These are phyloP conservation scores for Podospora australis DNA, from an alignment of 495 filamentous ascomycete species.

Conservation along the genomic window DNA sequence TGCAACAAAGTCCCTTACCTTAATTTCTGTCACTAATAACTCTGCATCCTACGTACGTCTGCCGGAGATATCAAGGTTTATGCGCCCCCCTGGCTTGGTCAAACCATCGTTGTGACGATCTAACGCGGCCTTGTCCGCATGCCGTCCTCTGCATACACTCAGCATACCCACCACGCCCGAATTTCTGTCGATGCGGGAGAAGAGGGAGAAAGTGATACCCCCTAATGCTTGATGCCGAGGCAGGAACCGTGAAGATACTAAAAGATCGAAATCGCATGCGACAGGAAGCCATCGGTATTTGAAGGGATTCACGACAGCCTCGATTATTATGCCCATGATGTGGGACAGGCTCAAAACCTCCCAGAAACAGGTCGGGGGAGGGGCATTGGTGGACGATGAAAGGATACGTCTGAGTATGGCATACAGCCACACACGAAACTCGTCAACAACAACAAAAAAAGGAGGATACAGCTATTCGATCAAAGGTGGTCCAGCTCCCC, in stretches of 20 bases:
- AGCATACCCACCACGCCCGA: slow-evolving; percentile 1
- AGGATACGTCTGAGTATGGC: slow-evolving; percentile 6
- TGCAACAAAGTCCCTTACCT: neutral
- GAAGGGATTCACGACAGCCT: neutral
- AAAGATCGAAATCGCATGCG: no score
- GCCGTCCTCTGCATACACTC: slow-evolving; percentile 2
- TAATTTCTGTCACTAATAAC: neutral
- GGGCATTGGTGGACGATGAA: slow-evolving; percentile 12
- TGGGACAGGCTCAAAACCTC: slow-evolving; percentile 15
- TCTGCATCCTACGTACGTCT: neutral
- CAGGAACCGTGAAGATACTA: no score
- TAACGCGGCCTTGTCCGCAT: slow-evolving; percentile 13
- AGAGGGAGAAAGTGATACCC: no score
- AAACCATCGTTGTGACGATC: slow-evolving; percentile 23
- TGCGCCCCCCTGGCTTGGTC: slow-evolving; percentile 13
- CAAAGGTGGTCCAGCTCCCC: slow-evolving; percentile 25
- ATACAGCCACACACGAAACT: slow-evolving; percentile 5
- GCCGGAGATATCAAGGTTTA: slow-evolving; percentile 10
- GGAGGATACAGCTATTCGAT: slow-evolving; percentile 27
- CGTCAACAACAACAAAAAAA: slow-evolving; percentile 1
- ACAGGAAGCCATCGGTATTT: neutral
- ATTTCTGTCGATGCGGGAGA: slow-evolving; percentile 8
- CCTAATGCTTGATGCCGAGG: no score
- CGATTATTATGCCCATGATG: slow-evolving; percentile 12
- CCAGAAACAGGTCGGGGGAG: slow-evolving; percentile 1